phyloP scores from a whole-genome alignment of 306 rosid genomes.

The Pueraria montana region DNA sequence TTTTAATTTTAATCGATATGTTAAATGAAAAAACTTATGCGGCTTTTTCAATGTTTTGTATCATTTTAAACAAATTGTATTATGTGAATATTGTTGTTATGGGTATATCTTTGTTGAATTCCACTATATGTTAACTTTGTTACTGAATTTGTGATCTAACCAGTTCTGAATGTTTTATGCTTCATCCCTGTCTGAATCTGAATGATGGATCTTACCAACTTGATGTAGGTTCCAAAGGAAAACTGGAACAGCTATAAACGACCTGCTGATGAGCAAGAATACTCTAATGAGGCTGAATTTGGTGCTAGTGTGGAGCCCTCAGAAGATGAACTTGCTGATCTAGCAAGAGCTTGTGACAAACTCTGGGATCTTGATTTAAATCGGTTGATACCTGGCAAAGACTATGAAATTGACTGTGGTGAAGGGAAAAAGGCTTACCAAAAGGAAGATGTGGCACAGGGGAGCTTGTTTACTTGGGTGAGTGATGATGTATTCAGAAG shows the following conservation, averaged over 20 bases:
- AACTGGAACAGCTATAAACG: constrained; percentile 76
- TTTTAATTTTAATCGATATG: constrained; percentile 36
- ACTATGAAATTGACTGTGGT: constrained; percentile 95
- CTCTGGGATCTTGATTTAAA: constrained; percentile 91
- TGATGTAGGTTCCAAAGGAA: constrained; percentile 72
- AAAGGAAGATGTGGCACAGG: constrained; percentile 80
- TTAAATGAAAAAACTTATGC: constrained; percentile 17
- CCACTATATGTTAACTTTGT: constrained; percentile 4
- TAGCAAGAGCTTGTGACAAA: constrained; percentile 78
- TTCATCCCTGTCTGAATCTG: constrained; percentile 28
- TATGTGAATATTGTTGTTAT: constrained; percentile 22
- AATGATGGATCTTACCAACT: constrained; percentile 34
- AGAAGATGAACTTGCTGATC: constrained; percentile 77
- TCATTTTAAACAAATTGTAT: constrained; percentile 7
- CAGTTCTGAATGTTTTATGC: constrained; percentile 31
- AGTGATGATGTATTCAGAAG: constrained; percentile 73
- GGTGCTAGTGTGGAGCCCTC: constrained; percentile 69
- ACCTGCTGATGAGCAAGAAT: constrained; percentile 79
- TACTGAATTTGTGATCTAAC: constrained; percentile 10
- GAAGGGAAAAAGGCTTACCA: constrained; percentile 87
- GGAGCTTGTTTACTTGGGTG: constrained; percentile 79
- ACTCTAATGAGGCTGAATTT: constrained; percentile 72
- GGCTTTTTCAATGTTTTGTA: constrained; percentile 34
- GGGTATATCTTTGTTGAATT: constrained; percentile 19
- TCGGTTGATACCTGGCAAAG: constrained; percentile 80